Evolutionary conservation across 2,329 filamentous ascomycete genomes (phyloP).

Genomic region (Pseudocercospora musae): DNA sequence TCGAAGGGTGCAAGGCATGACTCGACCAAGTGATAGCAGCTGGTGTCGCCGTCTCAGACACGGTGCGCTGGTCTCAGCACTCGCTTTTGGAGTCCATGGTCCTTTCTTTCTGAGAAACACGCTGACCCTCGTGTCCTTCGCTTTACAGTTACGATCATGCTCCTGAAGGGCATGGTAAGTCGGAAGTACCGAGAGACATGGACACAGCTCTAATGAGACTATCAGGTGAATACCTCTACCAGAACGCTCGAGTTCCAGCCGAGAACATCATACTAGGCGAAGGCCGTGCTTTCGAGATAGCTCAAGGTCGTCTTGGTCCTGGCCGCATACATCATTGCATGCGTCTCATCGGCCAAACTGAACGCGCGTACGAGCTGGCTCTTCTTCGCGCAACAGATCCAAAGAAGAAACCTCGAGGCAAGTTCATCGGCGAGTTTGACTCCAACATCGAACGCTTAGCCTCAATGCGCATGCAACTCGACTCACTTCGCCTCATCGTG

Average conservation of each 20-base stretch:
- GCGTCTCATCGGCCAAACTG: conserved; percentile 83
- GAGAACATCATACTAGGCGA: conserved; percentile 84
- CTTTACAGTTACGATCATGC: too few relatives aligned
- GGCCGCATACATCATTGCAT: conserved; percentile 96
- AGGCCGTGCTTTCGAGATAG: conserved; percentile 95
- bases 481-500: conserved; percentile 80
- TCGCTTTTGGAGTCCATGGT: too few relatives aligned
- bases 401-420: conserved; percentile 82
- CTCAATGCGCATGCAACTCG: conserved; percentile 85
- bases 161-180: conserved; percentile 61
- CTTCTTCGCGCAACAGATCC: conserved; percentile 89
- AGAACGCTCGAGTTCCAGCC: conserved; percentile 79
- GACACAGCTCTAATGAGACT: not conserved
- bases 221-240: conserved; percentile 68
- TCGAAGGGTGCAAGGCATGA: too few relatives aligned
- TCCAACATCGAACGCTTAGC: conserved; percentile 94
- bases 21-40: too few relatives aligned
- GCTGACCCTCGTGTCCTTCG: too few relatives aligned
- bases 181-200: too few relatives aligned
- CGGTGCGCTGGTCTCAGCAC: too few relatives aligned
- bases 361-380: conserved; percentile 89
- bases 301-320: conserved; percentile 91
- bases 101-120: too few relatives aligned
- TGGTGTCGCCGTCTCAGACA: too few relatives aligned
- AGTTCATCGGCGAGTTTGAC: conserved; percentile 79